Evolutionary conservation across 1,284 basidiomycete species (phyloP).

Genomic region (Papiliotrema laurentii): DNA sequence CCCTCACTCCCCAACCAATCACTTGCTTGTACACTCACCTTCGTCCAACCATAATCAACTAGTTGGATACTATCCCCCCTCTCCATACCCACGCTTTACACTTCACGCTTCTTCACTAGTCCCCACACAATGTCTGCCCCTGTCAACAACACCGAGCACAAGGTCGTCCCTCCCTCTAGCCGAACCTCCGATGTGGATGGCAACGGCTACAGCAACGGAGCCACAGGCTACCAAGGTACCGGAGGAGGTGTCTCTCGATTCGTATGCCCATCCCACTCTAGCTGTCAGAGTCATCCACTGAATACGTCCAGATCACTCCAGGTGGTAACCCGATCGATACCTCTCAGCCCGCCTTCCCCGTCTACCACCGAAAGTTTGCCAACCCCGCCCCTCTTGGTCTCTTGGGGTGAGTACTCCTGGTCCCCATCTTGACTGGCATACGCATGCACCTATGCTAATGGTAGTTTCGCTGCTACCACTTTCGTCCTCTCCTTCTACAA

Average conservation of each 20-base stretch:
- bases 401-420: conserved; percentile 25
- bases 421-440: too few species aligned
- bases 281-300: neutral
- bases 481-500: conserved; percentile 53
- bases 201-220: neutral
- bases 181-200: neutral
- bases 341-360: conserved; percentile 42
- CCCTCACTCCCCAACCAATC: too few species aligned
- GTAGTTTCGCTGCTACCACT: conserved; percentile 53
- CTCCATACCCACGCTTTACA: too few species aligned
- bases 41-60: too few species aligned
- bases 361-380: conserved; percentile 50
- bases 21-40: neutral
- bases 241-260: neutral
- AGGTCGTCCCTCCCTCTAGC: neutral
- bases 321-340: conserved; percentile 50
- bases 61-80: too few species aligned
- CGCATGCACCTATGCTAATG: neutral
- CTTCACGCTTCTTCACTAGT: too few species aligned
- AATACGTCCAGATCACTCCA: conserved; percentile 32
- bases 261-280: neutral
- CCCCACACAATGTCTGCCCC: too few species aligned
- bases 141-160: neutral
- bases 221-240: neutral
- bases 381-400: conserved; percentile 56